These are phyloP conservation scores for Rhizophagus prolifer DNA, from an alignment of 192 early-diverging fungal genomes.

Conservation along the genomic window DNA sequence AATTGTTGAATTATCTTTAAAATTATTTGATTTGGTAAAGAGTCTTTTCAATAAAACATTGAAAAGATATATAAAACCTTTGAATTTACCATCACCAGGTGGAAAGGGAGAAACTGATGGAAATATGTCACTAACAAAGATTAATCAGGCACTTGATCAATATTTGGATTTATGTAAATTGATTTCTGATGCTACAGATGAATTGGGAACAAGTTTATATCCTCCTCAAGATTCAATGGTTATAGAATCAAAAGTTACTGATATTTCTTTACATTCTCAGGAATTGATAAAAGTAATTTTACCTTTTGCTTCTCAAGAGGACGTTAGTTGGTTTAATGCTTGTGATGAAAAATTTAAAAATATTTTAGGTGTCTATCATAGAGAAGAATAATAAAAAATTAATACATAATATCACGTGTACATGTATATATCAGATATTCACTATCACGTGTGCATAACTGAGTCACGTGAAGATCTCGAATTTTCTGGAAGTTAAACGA, in stretches of 20 bases:
- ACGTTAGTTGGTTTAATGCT: conserved; percentile 41
- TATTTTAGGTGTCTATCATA: conserved; percentile 32
- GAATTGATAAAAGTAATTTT: conserved; percentile 37
- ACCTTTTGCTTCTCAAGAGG: conserved; percentile 36
- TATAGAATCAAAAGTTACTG: conserved; percentile 29
- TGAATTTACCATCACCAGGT: neutral
- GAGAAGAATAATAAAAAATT: neutral
- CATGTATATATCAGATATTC: no score
- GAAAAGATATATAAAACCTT: conserved; percentile 35
- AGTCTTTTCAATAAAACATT: conserved; percentile 40
- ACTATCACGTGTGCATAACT: no score
- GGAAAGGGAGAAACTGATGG: neutral
- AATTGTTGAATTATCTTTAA: conserved; percentile 33
- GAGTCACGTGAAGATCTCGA: no score
- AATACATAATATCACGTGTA: no score
- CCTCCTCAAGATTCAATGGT: conserved; percentile 34
- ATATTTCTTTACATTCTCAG: conserved; percentile 36
- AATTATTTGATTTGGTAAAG: conserved; percentile 39
- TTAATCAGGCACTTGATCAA: conserved; percentile 39
- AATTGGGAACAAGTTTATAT: conserved; percentile 40
- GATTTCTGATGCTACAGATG: conserved; percentile 35
- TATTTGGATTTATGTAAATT: conserved; percentile 34
- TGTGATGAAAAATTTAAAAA: conserved; percentile 40
- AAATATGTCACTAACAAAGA: conserved; percentile 22
- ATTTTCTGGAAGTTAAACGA: no score